phyloP scores from a whole-genome alignment of 2,329 filamentous ascomycete species.

The Colletotrichum tabaci region DNA sequence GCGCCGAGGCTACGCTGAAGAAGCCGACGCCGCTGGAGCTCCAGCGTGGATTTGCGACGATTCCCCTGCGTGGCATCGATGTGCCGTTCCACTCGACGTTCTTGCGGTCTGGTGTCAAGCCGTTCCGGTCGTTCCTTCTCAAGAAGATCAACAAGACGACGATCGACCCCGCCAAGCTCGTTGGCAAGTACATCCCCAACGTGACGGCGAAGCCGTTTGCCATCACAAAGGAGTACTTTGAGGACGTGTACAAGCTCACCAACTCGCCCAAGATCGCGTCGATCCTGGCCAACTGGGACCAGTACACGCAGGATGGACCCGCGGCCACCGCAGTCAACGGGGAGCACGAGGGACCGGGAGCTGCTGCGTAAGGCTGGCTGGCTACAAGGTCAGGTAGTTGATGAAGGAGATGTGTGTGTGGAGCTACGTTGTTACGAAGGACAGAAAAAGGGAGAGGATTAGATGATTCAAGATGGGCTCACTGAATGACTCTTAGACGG shows the following conservation, averaged over 20 bases:
- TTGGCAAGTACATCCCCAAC: constrained; percentile 99
- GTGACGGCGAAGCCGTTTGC: constrained; percentile 97
- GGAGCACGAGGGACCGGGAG: constrained; percentile 59
- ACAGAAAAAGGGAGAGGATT: constrained; percentile 5
- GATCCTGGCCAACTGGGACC: constrained; percentile 89
- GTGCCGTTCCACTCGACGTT: constrained; percentile 99
- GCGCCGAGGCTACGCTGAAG: constrained; percentile 86
- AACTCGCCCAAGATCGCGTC: constrained; percentile 85
- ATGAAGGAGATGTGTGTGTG: constrained; percentile 12
- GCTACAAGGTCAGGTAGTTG: constrained; percentile 45
- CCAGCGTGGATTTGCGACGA: constrained; percentile 95
- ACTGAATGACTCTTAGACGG: constrained; percentile 40
- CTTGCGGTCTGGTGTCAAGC: constrained; percentile 97
- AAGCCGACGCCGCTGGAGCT: constrained; percentile 93
- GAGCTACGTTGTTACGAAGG: constrained; percentile 29
- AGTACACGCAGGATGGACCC: constrained; percentile 71
- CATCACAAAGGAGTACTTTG: constrained; percentile 98
- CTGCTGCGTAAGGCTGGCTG: constrained; percentile 54
- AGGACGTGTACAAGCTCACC: constrained; percentile 96
- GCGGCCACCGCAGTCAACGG: constrained; percentile 54
- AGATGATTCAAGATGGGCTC: constrained; percentile 18
- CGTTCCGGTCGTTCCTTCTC: constrained; percentile 96
- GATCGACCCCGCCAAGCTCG: constrained; percentile 95
- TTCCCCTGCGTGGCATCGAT: constrained; percentile 96
- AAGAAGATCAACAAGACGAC: constrained; percentile 99